Base-by-base conservation (phyloP, 306 rosid species). In the Crotalaria pallida region DNA sequence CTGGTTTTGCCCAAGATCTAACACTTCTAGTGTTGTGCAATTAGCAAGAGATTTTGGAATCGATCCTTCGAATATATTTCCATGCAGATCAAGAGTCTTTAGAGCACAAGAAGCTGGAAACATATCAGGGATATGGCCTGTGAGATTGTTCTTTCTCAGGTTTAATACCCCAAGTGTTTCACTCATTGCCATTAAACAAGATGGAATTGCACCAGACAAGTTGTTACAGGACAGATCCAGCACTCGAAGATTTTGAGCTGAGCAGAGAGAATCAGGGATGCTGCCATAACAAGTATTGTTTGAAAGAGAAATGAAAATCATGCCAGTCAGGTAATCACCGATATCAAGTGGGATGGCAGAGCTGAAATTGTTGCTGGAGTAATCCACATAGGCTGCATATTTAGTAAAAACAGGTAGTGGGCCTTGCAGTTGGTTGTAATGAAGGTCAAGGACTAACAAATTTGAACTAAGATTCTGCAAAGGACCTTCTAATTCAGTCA, bases 211-310 rank as follows among this genome's bases (percentile, higher is more conserved):
- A 27, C 84, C 83, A 55, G 67, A 40, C 11, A 86, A 21, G 2
- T 12, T 34, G 58, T 86, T 86, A 5, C 5, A 0, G 33, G 89
- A 84, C 67, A 87, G 63, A 80, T 87, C 84, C 49, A 87, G 86
- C 23, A 84, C 85, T 60, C 65, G 24, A 43, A 84, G 84, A 65
- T 0, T 19, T 40, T 10, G 11, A 2, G 82, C 80, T 1, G 27
- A 65, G 85, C 89, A 84, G 2, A 87, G 5, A 26, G 85, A 84
- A 4, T 0, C 0, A 22, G 92, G 87, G 12, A 87, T 77, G 19
- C 4, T 12, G 1, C 63, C 72, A 2, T 9, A 24, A 16, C 70
- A 12, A 33, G 0, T 7, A 58, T 78, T 82, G 31, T 78, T 64
- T 33, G 86, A 78, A 3, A 82, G 78, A 18, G 80, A 82, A 0